phyloP scores from a whole-genome alignment of 2,329 filamentous ascomycete species.

The Phyllachora maydis region DNA sequence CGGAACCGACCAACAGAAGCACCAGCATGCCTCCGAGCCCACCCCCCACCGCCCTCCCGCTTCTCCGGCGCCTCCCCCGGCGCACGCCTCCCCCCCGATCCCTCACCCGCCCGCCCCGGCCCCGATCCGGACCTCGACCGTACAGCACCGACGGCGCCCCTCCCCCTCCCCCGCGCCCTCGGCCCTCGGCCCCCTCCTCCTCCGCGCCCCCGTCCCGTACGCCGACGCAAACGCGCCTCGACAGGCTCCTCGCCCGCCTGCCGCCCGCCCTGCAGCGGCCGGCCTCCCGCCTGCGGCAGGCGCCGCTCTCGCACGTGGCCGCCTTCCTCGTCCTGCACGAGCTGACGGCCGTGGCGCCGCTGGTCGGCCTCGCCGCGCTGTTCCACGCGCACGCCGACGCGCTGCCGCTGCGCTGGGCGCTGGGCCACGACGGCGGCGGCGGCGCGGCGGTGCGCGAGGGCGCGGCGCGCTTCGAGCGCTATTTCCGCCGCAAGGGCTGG shows the following conservation, averaged over 20 bases:
- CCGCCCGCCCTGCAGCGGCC: constrained; percentile 50
- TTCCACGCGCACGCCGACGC: constrained; percentile 72
- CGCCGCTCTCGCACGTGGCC: constrained; percentile 63
- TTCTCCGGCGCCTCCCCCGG: too few relatives aligned
- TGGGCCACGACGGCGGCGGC: constrained; percentile 23
- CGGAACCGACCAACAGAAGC: too few relatives aligned
- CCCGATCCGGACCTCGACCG: too few relatives aligned
- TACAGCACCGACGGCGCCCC: too few relatives aligned
- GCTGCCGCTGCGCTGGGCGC: constrained; percentile 38
- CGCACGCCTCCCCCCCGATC: too few relatives aligned
- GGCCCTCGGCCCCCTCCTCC: too few relatives aligned
- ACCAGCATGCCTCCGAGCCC: too few relatives aligned
- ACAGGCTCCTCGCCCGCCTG: constrained; percentile 28
- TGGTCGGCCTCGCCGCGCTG: constrained; percentile 50
- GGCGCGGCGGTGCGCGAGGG: constrained; percentile 40
- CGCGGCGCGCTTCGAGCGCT: constrained; percentile 54
- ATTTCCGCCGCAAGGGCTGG: constrained; percentile 65
- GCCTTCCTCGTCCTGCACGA: constrained; percentile 87
- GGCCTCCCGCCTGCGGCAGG: constrained; percentile 47
- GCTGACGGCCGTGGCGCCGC: constrained; percentile 64
- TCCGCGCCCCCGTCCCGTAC: too few relatives aligned
- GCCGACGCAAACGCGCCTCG: constrained; percentile 19
- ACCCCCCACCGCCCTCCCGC: too few relatives aligned
- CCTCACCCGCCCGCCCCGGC: too few relatives aligned
- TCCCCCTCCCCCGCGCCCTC: too few relatives aligned